phyloP scores from a whole-genome alignment of 805 yeast species.

The Zygotorulaspora chibaensis region DNA sequence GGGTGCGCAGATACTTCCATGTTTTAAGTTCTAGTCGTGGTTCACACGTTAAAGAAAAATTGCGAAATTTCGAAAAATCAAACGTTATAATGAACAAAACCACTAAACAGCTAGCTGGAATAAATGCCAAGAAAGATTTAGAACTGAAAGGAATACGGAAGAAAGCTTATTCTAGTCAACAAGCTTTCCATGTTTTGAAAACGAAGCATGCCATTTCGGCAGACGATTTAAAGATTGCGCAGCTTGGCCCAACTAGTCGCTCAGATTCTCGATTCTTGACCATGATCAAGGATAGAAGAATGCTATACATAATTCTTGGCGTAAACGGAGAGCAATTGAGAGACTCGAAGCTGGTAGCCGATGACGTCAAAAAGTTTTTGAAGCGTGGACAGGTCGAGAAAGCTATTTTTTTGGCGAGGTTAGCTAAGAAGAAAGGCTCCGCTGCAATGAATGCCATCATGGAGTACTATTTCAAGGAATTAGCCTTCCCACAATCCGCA shows the following conservation, averaged over 20 bases:
- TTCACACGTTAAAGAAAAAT: conserved; percentile 22
- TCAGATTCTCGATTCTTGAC: conserved; percentile 34
- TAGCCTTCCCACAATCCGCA: conserved; percentile 45
- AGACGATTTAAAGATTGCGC: conserved; percentile 20
- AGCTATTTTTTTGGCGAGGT: conserved; percentile 48
- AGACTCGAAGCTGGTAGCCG: conserved; percentile 54
- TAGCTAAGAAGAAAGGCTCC: conserved; percentile 47
- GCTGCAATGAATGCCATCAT: conserved; percentile 64
- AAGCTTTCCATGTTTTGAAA: conserved; percentile 25
- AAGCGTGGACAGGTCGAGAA: conserved; percentile 46
- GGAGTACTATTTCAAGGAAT: conserved; percentile 42
- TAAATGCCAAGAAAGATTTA: conserved; percentile 15
- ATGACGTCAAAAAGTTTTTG: conserved; percentile 51
- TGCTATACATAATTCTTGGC: conserved; percentile 55
- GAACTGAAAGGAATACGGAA: conserved; percentile 23
- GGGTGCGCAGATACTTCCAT: conserved; percentile 6
- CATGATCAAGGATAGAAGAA: conserved; percentile 39
- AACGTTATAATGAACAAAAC: conserved; percentile 17
- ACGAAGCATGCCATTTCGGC: conserved; percentile 18
- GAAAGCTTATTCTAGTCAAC: conserved; percentile 27
- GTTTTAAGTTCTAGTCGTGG: conserved; percentile 2
- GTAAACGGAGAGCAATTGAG: conserved; percentile 51
- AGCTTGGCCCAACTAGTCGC: conserved; percentile 37
- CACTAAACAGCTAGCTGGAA: conserved; percentile 17
- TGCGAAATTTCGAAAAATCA: conserved; percentile 16